Percentiles rank a stretch among this genome's conserved stretches.
phyloP scores from a whole-genome alignment of 1,139 yeast species.

The Pneumocystis canis region DNA sequence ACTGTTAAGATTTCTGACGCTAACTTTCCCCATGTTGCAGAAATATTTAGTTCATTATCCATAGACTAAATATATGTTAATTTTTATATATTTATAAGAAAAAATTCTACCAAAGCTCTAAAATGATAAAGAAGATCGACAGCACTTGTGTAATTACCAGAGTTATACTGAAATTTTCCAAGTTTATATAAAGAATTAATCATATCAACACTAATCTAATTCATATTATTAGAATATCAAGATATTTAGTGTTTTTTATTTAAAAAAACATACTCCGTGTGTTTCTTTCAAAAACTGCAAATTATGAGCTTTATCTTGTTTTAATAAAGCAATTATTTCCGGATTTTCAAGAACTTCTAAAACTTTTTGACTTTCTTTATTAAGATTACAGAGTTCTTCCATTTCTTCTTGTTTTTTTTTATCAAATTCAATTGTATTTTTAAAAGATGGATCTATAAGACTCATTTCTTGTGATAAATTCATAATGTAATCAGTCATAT shows the following conservation, averaged over 20 bases:
- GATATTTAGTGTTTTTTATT: constrained; percentile 30
- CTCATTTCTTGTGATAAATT: constrained; percentile 31
- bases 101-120: constrained; percentile 27
- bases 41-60: constrained; percentile 34
- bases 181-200: constrained; percentile 38
- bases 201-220: constrained; percentile 31
- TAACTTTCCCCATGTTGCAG: constrained; percentile 52
- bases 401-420: constrained; percentile 30
- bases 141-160: constrained; percentile 46
- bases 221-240: not conserved
- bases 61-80: constrained; percentile 24
- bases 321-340: constrained; percentile 31
- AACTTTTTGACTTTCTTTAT: constrained; percentile 33
- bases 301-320: constrained; percentile 41
- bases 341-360: constrained; percentile 34
- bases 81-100: not conserved
- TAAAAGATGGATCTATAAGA: constrained; percentile 22
- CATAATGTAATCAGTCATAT: constrained; percentile 38
- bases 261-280: constrained; percentile 29
- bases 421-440: constrained; percentile 29
- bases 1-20: constrained; percentile 42
- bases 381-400: constrained; percentile 29
- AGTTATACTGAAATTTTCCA: constrained; percentile 45
- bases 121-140: constrained; percentile 42
- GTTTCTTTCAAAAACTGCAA: constrained; percentile 31